Evolutionary conservation across 2,329 filamentous ascomycete genomes (phyloP).

Genomic region (Byssoonygena ceratinophila): DNA sequence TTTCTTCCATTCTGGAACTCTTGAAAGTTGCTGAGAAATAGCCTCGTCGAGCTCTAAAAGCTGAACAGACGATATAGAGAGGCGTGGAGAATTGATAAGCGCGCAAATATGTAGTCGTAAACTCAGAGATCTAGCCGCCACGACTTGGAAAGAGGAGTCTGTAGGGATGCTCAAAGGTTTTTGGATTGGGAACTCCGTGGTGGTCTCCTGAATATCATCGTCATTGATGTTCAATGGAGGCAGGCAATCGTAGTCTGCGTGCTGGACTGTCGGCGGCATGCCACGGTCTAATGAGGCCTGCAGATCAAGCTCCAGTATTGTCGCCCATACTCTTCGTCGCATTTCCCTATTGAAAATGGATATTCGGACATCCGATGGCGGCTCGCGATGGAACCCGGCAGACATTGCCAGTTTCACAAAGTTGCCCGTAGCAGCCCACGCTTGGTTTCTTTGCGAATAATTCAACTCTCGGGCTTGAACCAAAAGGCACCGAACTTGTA

Average conservation of each 20-base stretch:
- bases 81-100: constrained; percentile 19
- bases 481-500: constrained; percentile 44
- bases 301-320: constrained; percentile 47
- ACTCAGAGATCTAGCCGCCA: constrained; percentile 22
- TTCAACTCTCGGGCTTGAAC: constrained; percentile 42
- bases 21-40: constrained; percentile 26
- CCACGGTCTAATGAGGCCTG: constrained; percentile 47
- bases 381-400: constrained; percentile 42
- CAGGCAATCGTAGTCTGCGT: constrained; percentile 39
- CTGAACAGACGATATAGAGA: constrained; percentile 27
- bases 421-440: constrained; percentile 44
- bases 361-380: constrained; percentile 24
- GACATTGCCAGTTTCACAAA: constrained; percentile 44
- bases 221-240: constrained; percentile 44
- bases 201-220: constrained; percentile 36
- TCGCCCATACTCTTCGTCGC: constrained; percentile 48
- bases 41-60: constrained; percentile 33
- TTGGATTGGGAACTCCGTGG: constrained; percentile 24
- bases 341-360: constrained; percentile 36
- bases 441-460: constrained; percentile 45
- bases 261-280: constrained; percentile 40
- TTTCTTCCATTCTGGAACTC: constrained; percentile 27
- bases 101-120: constrained; percentile 19
- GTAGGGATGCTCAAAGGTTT: constrained; percentile 27
- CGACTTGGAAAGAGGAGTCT: constrained; percentile 30